phyloP scores from a whole-genome alignment of 495 filamentous ascomycete species.

The Aspergillus coremiiformis region DNA sequence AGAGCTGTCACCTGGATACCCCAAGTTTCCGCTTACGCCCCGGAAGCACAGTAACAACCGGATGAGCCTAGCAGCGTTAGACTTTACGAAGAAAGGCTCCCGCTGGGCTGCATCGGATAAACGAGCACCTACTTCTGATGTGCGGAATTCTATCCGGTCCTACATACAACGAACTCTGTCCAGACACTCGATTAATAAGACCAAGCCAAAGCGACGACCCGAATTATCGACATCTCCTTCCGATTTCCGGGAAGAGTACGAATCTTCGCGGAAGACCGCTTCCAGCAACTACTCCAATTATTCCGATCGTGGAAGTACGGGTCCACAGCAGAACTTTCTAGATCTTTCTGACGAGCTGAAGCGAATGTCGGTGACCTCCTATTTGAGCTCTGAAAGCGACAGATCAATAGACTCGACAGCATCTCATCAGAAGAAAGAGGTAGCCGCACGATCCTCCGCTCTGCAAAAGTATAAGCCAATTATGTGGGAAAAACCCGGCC shows the following conservation, averaged over 20 bases:
- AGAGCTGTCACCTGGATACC: constrained; percentile 14
- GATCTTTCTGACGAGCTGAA: constrained; percentile 17
- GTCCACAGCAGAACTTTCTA: constrained; percentile 10
- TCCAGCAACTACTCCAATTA: constrained; percentile 7
- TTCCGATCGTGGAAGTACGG: constrained; percentile 9
- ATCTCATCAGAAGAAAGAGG: constrained; percentile 19
- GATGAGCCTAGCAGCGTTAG: constrained; percentile 22
- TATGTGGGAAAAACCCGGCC: constrained; percentile 31
- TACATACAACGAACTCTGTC: constrained; percentile 30
- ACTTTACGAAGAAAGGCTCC: constrained; percentile 14
- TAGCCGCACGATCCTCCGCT: constrained; percentile 27
- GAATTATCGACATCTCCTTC: constrained; percentile 18
- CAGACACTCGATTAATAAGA: constrained; percentile 17
- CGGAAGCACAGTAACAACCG: constrained; percentile 22
- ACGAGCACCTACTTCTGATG: constrained; percentile 21
- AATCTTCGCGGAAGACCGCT: background rate
- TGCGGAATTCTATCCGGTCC: constrained; percentile 35
- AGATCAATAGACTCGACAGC: background rate
- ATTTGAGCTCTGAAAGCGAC: constrained; percentile 6
- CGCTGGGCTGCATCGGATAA: constrained; percentile 22
- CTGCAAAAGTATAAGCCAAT: constrained; percentile 34
- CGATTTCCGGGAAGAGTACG: constrained; percentile 6
- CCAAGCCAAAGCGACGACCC: constrained; percentile 14
- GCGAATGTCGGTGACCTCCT: constrained; percentile 20
- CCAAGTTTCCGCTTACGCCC: constrained; percentile 11